These are phyloP conservation scores for Desmodesmus armatus DNA, from an alignment of 139 green algal species.

Conservation along the genomic window DNA sequence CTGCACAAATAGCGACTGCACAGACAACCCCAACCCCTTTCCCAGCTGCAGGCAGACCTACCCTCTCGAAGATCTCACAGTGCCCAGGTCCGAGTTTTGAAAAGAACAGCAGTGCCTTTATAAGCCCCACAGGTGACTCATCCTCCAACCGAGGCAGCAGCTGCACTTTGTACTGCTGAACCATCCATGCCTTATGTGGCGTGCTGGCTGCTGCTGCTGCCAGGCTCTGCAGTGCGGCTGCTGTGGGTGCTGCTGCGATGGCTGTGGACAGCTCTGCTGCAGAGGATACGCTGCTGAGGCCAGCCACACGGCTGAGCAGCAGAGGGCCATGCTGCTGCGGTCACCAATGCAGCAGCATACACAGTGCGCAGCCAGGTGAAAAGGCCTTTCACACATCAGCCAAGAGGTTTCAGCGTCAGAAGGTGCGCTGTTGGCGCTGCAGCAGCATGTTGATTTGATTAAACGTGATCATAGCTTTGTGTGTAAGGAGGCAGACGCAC, in stretches of 20 bases:
- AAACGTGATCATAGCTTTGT: too few species aligned
- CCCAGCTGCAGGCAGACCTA: neutral
- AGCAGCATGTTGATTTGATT: neutral
- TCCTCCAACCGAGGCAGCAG: neutral
- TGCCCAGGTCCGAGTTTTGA: constrained; percentile 26
- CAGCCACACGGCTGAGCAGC: neutral
- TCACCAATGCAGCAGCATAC: neutral
- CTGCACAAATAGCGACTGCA: neutral
- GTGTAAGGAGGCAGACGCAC: too few species aligned
- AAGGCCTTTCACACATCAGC: too few species aligned
- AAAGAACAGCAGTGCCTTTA: constrained; percentile 32
- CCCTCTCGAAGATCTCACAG: constrained; percentile 13
- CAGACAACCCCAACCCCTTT: neutral
- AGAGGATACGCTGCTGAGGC: constrained; percentile 6
- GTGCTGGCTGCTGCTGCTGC: constrained; percentile 28
- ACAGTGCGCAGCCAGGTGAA: too few species aligned
- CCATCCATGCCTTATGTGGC: constrained; percentile 11
- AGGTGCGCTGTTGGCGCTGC: neutral
- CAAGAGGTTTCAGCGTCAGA: neutral
- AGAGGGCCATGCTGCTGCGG: constrained; percentile 16
- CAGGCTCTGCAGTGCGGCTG: constrained; percentile 23
- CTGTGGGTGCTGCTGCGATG: constrained; percentile 6
- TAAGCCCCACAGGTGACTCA: neutral
- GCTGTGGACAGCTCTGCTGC: constrained; percentile 27
- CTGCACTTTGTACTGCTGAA: constrained; percentile 29